Percentiles rank a stretch among this genome's conserved stretches.
phyloP scores from a whole-genome alignment of 2,329 filamentous ascomycete genomes.

The Chaetothyriales sp. region DNA sequence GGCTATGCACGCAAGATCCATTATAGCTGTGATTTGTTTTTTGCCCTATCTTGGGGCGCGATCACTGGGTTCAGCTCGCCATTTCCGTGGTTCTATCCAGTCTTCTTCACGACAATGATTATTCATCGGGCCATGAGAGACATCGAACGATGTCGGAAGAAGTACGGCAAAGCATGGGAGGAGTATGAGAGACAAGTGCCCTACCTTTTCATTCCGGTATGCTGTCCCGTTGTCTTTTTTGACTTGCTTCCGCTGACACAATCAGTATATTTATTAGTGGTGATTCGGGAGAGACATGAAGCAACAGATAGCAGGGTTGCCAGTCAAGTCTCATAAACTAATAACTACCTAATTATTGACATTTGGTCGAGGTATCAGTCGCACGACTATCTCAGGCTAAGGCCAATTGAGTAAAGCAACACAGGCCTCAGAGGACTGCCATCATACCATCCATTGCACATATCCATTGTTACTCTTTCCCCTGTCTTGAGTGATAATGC shows the following conservation, averaged over 20 bases:
- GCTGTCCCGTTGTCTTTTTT: constrained; percentile 14
- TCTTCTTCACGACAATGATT: constrained; percentile 72
- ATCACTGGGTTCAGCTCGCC: constrained; percentile 68
- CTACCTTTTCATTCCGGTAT: constrained; percentile 68
- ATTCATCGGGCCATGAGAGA: constrained; percentile 63
- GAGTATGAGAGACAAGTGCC: constrained; percentile 71
- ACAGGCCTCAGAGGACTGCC: background rate
- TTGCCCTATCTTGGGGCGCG: constrained; percentile 65
- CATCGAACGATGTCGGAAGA: constrained; percentile 58
- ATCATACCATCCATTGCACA: background rate
- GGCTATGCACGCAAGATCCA: constrained; percentile 66
- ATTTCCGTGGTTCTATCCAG: constrained; percentile 79
- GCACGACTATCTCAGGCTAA: background rate
- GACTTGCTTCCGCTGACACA: background rate
- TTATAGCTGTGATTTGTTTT: constrained; percentile 68
- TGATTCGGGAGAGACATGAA: background rate
- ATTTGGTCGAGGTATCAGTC: background rate
- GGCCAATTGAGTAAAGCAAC: background rate
- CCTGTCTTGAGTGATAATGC: background rate
- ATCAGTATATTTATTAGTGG: background rate
- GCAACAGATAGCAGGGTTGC: background rate
- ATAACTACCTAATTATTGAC: background rate
- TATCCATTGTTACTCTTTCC: background rate
- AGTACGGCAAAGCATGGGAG: constrained; percentile 70
- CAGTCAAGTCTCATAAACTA: background rate